Percentiles rank a stretch among this genome's conserved stretches.
phyloP scores from a whole-genome alignment of 345 rosid species.

The Salix koriyanagi region DNA sequence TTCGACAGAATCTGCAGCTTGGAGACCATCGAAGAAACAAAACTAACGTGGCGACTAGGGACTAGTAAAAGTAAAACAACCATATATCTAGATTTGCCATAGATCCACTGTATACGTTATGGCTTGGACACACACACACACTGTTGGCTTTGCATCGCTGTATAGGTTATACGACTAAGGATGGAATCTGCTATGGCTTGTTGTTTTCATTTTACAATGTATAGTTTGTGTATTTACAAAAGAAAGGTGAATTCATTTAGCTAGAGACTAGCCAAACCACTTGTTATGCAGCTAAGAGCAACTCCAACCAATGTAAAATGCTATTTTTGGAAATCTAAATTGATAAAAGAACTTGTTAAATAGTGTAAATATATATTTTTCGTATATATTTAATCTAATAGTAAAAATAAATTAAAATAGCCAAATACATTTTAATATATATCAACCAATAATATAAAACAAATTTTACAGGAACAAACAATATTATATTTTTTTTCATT shows the following conservation, averaged over 20 bases:
- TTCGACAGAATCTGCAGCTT: neutral
- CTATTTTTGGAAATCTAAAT: too few species aligned
- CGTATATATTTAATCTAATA: too few species aligned
- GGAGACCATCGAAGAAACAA: conserved; percentile 3
- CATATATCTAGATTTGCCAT: neutral
- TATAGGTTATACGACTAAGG: neutral
- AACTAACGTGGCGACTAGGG: neutral
- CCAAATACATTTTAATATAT: too few species aligned
- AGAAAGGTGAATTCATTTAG: neutral
- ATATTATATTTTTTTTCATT: too few species aligned
- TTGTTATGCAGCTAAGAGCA: neutral
- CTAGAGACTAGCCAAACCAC: neutral
- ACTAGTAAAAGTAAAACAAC: neutral
- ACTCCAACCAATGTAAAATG: too few species aligned
- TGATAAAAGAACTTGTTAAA: too few species aligned
- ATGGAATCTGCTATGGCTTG: neutral
- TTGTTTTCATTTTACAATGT: neutral
- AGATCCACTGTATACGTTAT: too few species aligned
- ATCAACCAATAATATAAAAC: too few species aligned
- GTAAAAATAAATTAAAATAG: too few species aligned
- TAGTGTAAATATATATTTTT: too few species aligned
- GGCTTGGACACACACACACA: neutral
- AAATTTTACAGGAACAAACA: too few species aligned
- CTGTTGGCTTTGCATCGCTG: neutral
- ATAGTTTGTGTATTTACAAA: neutral